phyloP scores from a whole-genome alignment of 371 early-diverging fungal species.

The Funneliformis caledonium region DNA sequence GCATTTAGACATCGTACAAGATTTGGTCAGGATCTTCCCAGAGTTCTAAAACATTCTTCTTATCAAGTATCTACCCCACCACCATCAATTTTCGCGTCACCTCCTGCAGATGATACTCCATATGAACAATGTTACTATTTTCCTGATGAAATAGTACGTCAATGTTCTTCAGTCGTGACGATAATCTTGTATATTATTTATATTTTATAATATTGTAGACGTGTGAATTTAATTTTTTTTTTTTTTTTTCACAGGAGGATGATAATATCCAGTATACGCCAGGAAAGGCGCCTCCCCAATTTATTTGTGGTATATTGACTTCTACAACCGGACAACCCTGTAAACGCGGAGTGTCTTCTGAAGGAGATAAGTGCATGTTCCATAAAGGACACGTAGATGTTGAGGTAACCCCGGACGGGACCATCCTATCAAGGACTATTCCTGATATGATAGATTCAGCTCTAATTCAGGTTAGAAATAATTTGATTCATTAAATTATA shows the following conservation, averaged over 20 bases:
- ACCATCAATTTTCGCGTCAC: no score
- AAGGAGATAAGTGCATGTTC: slow-evolving; percentile 49
- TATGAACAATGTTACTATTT: no score
- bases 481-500: neutral
- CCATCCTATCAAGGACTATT: neutral
- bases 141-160: no score
- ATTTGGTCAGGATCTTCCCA: neutral
- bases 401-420: neutral
- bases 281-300: slow-evolving; percentile 18
- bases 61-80: no score
- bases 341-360: slow-evolving; percentile 46
- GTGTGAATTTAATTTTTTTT: neutral
- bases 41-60: neutral
- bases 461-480: neutral
- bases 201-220: neutral
- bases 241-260: neutral
- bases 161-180: no score
- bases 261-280: neutral
- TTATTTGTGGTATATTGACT: slow-evolving; percentile 36
- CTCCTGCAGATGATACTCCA: no score
- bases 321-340: slow-evolving; percentile 40
- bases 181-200: no score
- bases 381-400: slow-evolving; percentile 40
- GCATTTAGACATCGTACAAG: neutral
- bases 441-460: neutral